These are phyloP conservation scores for Cryptococcus wingfieldii DNA, from an alignment of 1,284 basidiomycete genomes.

Conservation along the genomic window DNA sequence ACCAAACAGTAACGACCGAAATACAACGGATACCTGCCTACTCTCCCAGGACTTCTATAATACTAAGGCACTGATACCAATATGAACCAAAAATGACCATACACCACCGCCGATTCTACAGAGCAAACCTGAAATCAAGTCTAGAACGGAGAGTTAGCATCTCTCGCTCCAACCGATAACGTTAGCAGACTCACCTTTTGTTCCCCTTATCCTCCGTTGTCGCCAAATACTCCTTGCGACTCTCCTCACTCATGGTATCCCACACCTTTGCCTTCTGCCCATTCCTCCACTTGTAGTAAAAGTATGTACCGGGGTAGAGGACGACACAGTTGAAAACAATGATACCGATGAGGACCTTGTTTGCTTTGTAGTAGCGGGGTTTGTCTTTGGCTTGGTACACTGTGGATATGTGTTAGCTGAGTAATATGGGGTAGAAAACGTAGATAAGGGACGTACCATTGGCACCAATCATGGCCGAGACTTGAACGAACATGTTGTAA, in stretches of 20 bases:
- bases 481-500: slow-evolving; percentile 38
- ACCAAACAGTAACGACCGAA: no score
- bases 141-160: no score
- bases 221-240: slow-evolving; percentile 19
- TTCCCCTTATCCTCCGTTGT: slow-evolving; percentile 29
- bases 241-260: slow-evolving; percentile 17
- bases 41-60: no score
- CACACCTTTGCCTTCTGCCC: slow-evolving; percentile 14
- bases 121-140: no score
- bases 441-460: slow-evolving; percentile 12
- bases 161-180: no score
- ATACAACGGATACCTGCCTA: no score
- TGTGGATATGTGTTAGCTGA: not conserved
- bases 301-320: slow-evolving; percentile 20
- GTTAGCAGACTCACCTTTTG: slow-evolving; percentile 13
- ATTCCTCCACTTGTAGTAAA: slow-evolving; percentile 27
- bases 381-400: slow-evolving; percentile 16
- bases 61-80: no score
- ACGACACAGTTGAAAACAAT: slow-evolving; percentile 23
- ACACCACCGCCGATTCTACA: no score
- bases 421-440: not conserved
- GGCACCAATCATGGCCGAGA: slow-evolving; percentile 29
- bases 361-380: slow-evolving; percentile 25
- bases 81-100: no score
- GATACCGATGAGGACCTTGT: slow-evolving; percentile 28